phyloP scores from a whole-genome alignment of 768 basidiomycete species.

The Atractiella rhizophila region DNA sequence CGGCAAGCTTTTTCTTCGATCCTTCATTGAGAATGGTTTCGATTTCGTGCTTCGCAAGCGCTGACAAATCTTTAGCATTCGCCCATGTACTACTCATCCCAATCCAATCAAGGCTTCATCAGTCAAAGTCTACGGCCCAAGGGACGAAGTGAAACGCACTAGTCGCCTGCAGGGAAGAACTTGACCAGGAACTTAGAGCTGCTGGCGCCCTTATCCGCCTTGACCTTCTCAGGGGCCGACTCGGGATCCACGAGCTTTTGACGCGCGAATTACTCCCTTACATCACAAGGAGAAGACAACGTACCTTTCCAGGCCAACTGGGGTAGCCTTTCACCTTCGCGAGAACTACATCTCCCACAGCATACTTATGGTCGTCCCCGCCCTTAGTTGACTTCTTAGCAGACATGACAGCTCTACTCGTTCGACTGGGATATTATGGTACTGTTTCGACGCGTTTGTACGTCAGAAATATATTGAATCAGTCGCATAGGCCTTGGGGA shows the following conservation, averaged over 20 bases:
- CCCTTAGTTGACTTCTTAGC: constrained; percentile 1
- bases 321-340: constrained; percentile 83
- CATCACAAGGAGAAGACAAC: constrained; percentile 22
- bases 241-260: not conserved
- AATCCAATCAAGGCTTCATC: not conserved
- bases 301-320: constrained; percentile 79
- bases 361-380: constrained; percentile 27
- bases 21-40: constrained; percentile 53
- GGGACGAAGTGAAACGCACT: constrained; percentile 32
- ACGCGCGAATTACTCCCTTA: not conserved
- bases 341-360: constrained; percentile 58
- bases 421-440: not conserved
- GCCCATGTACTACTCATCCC: constrained; percentile 46
- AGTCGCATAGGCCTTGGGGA: not conserved
- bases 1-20: constrained; percentile 35
- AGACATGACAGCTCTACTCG: not conserved
- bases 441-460: not conserved
- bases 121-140: not conserved
- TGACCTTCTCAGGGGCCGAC: constrained; percentile 34
- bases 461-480: not conserved
- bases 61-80: constrained; percentile 51
- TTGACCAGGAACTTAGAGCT: constrained; percentile 44
- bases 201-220: constrained; percentile 44
- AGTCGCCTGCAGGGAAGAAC: constrained; percentile 86
- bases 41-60: constrained; percentile 54